Base-by-base conservation (phyloP, 2,329 filamentous ascomycete species). In the Talaromyces islandicus region DNA sequence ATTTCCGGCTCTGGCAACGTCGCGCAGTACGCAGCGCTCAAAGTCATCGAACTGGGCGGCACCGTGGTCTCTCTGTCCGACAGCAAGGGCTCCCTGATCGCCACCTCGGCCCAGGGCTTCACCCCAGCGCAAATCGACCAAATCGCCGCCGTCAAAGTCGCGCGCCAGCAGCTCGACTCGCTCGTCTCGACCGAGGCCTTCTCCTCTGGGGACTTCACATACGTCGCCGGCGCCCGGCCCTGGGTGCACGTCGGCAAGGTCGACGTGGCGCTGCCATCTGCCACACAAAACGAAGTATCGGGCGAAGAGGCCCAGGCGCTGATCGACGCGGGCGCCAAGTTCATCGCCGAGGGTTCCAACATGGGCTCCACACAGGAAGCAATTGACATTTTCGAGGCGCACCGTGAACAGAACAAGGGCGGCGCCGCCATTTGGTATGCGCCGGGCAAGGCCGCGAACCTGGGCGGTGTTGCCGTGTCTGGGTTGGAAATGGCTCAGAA, bases 401-500 rank as follows among this genome's bases (percentile, higher is more conserved):
- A 92, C 68, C 86, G 82, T 70, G 75, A 81, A 74, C 66, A 69
- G 57, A 85, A 85, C 74, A 86, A 91, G 81, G 86, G 85, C 65
- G 77, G 78, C 57, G 74, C 79, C 7, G 86, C 90, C 62, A 87
- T 96, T 77, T 99, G 94, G 94, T 97, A 97, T 78, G 94, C 90
- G 19, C 93, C 93, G 56, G 93, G 91, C 69, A 97, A 97, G 86
- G 94, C 94, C 32, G 91, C 93, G 80, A 97, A 97, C 82, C 92
- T 91, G 68, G 94, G 94, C 77, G 94, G 94, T 83, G 94, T 97
- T 60, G 94, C 94, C 60, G 94, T 99, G 46, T 96, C 92, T 2
- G 94, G 94, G 69, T 86, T 99, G 51, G 94, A 99, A 85, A 99
- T 99, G 94, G 92, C 93, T 7, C 94, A 99, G 86, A 97, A 99